Base-by-base conservation (phyloP, 805 yeast genomes). In the Candida nonsorbophila region DNA sequence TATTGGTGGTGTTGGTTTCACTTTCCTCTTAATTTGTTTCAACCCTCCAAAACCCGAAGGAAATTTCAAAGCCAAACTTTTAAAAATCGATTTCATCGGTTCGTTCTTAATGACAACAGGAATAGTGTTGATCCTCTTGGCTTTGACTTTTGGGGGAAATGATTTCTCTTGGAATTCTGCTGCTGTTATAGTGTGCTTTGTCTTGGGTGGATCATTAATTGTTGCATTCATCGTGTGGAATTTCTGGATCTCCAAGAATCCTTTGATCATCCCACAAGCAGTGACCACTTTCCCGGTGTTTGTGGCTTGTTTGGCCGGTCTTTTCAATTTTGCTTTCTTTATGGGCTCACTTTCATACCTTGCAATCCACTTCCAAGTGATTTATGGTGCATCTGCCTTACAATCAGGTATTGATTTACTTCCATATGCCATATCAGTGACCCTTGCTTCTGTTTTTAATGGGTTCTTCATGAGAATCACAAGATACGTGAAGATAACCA, bases 61-160 rank as follows among this genome's bases (percentile, higher is more conserved):
- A 9, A 45, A 53, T 12, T 30, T 61, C 20, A 45, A 40, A 18
- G 50, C 55, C 14, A 72, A 71, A 34, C 34, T 74, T 11, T 33
- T 41, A 10, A 49, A 49, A 13, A 55, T 77, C 25, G 83, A 77
- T 47, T 70, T 58, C 41, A 8, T 66, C 4, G 82, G 81, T 2
- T 65, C 70, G 2, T 39, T 58, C 13, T 38, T 74, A 7, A 39
- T 72, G 17, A 47, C 68, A 3, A 42, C 56, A 3, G 71, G 73
- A 1, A 40, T 67, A 25, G 70, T 74, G 4, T 43, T 76, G 24
- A 33, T 72, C 1, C 49, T 67, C 30, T 51, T 69, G 24, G 83
- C 67, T 0, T 46, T 77, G 20, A 66, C 79, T 0, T 68, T 76
- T 40, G 83, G 82, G 12, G 77, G 79, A 3, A 49, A 54, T 20